A percentile compares a stretch with the other conserved stretches of the same genome.
Conservation (phyloP, 352 stramenopile genomes). For the Phytophthora podocarpi region DNA sequence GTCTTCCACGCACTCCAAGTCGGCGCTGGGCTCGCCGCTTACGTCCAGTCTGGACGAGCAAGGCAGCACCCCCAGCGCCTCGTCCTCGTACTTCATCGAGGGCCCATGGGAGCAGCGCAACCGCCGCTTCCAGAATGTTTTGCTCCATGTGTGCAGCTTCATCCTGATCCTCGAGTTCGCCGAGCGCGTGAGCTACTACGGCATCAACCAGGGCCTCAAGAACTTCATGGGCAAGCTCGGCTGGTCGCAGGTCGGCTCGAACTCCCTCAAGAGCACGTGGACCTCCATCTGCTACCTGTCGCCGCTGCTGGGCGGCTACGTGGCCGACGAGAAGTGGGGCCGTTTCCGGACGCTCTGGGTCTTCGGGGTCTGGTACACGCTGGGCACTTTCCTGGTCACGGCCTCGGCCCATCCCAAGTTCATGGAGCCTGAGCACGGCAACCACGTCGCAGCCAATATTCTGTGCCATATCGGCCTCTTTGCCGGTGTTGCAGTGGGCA, state of each 20-base stretch:
- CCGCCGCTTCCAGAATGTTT: conserved; percentile 78
- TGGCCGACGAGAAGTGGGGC: conserved; percentile 88
- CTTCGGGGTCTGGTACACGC: conserved; percentile 82
- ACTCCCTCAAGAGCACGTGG: conserved; percentile 90
- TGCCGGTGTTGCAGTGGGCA: conserved; percentile 74
- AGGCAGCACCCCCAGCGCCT: conserved; percentile 50
- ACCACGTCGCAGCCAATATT: conserved; percentile 60
- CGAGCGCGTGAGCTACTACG: conserved; percentile 87
- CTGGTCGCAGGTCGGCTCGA: conserved; percentile 82
- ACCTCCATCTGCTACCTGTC: conserved; percentile 89
- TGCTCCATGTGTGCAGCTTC: conserved; percentile 86
- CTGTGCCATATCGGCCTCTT: conserved; percentile 83
- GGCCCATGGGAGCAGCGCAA: conserved; percentile 81
- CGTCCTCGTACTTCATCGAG: conserved; percentile 77
- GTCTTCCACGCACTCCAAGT: conserved; percentile 67
- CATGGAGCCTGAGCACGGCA: conserved; percentile 43
- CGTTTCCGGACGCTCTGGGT: conserved; percentile 84
- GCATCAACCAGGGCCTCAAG: conserved; percentile 89
- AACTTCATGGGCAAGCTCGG: conserved; percentile 84
- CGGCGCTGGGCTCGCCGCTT: conserved; percentile 40
- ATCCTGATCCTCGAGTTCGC: conserved; percentile 89
- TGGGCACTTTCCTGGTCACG: conserved; percentile 71
- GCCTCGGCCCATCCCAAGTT: conserved; percentile 68
- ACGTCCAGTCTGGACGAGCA: conserved; percentile 44
- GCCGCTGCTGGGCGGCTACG: conserved; percentile 80